Percentiles rank a stretch among this genome's conserved stretches.
phyloP scores from a whole-genome alignment of 2,329 filamentous ascomycete genomes.

The Grosmannia serpens region DNA sequence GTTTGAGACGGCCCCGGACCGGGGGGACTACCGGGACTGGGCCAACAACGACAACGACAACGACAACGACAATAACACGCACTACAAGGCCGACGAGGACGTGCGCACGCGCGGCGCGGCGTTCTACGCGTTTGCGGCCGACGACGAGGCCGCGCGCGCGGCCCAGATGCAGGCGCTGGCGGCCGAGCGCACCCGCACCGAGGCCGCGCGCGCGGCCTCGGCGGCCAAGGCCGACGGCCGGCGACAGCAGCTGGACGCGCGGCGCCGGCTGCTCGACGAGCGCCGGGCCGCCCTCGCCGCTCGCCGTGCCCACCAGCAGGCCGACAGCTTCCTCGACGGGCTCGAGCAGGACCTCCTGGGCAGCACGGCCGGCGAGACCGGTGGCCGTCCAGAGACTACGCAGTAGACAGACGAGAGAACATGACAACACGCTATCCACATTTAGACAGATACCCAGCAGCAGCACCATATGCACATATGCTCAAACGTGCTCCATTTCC shows the following conservation, averaged over 20 bases:
- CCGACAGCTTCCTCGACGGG: slow-evolving; percentile 23
- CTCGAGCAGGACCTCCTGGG: slow-evolving; percentile 18
- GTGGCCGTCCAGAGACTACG: background rate
- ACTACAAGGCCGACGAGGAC: slow-evolving; percentile 80
- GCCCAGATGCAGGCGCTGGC: slow-evolving; percentile 66
- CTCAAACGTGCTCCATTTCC: background rate
- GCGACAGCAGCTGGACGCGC: slow-evolving; percentile 49
- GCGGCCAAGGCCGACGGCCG: slow-evolving; percentile 47
- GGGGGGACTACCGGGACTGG: slow-evolving; percentile 56
- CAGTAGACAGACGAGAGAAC: too few species aligned
- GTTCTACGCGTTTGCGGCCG: slow-evolving; percentile 80
- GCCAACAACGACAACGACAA: slow-evolving; percentile 24
- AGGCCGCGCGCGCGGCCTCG: slow-evolving; percentile 44
- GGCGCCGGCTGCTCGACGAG: background rate
- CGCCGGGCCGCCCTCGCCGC: slow-evolving; percentile 18
- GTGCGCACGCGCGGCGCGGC: slow-evolving; percentile 79
- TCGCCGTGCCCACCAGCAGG: slow-evolving; percentile 23
- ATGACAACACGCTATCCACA: too few species aligned
- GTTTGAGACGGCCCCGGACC: slow-evolving; percentile 62
- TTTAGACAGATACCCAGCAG: too few species aligned
- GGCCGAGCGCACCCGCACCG: slow-evolving; percentile 56
- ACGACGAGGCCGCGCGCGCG: slow-evolving; percentile 56
- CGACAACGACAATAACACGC: slow-evolving; percentile 40
- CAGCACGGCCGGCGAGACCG: background rate
- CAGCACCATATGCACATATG: background rate